Base-by-base conservation (phyloP, 1,139 yeast genomes). In the Chernovozyma sophiae-reginae region DNA sequence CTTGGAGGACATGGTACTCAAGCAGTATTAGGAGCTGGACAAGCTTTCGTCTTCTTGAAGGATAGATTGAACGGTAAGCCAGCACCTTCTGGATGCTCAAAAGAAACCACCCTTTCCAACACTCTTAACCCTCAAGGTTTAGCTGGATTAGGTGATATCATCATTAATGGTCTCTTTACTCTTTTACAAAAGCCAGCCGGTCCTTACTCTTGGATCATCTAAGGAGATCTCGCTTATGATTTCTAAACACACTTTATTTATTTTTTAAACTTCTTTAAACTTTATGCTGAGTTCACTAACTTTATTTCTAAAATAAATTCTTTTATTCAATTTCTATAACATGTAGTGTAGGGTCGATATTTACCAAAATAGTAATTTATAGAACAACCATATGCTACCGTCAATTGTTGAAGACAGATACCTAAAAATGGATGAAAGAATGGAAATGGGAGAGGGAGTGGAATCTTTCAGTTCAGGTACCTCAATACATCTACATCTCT, bases 11-110 rank as follows among this genome's bases (percentile, higher is more conserved):
- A 51, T 34, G 16, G 40, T 18, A 32, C 43, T 16, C 48, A 47
- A 24, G 32, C 32, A 22, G 25, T 44, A n/a, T 32, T 38, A 15
- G 55, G 55, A 7, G 33, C 42, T 19, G 48, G 47, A 2, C 44
- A 42, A 2, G 53, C 49, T n/a, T 34, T 48, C 20, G 25, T 24
- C n/a, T 50, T 51, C 51, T 15, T 49, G 8, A 42, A 40, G 15
- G 37, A 42, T 24, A 28, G 46, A 3, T 36, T 44, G 25, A 40
- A 27, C 3, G 46, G 43, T 4, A 31, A 24, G n/a, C 25, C 34
- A 25, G 17, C 31, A 4, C 28, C 26, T 13, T 20, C 12, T 12
- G 40, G 42, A 12, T 38, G 37, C 20, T 8, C 22, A 6, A 35
- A 32, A 23, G 5, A 24, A 11, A 7, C 7, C 14, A 18, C 33